Percentiles rank a stretch among this genome's conserved stretches.
Evolutionary conservation across 345 rosid species (phyloP).

Genomic region (Xanthoceras sorbifolium): DNA sequence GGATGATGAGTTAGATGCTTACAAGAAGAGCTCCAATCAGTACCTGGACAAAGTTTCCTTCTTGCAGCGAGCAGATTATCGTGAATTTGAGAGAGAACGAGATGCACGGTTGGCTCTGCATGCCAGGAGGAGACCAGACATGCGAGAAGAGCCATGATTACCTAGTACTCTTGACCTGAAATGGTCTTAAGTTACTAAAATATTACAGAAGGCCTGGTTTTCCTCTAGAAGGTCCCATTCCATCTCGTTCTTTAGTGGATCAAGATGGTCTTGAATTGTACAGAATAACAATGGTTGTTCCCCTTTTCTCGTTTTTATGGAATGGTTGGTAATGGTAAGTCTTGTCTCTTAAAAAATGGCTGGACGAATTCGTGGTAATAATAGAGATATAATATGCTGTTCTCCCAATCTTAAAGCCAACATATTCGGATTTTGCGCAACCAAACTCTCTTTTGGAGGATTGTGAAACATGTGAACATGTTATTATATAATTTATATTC

Average conservation of each 20-base stretch:
- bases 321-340: neutral
- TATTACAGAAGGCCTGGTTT: neutral
- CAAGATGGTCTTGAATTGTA: neutral
- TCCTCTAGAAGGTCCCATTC: neutral
- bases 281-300: neutral
- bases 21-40: slow-evolving; percentile 94
- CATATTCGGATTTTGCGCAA: no score
- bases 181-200: neutral
- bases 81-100: slow-evolving; percentile 96
- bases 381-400: no score
- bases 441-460: neutral
- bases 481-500: no score
- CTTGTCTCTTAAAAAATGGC: no score
- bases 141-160: slow-evolving; percentile 52
- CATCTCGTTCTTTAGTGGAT: neutral
- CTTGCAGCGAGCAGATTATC: slow-evolving; percentile 76
- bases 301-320: neutral
- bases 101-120: slow-evolving; percentile 85
- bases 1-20: slow-evolving; percentile 84
- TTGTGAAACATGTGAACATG: neutral
- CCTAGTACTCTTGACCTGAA: neutral
- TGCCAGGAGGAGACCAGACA: slow-evolving; percentile 60
- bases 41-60: slow-evolving; percentile 83
- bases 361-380: no score
- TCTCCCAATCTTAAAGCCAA: no score